Percentiles rank a stretch among this genome's conserved stretches.
These are phyloP conservation scores for Rhizophagus prolifer DNA, from an alignment of 192 early-diverging fungal genomes.

Conservation along the genomic window DNA sequence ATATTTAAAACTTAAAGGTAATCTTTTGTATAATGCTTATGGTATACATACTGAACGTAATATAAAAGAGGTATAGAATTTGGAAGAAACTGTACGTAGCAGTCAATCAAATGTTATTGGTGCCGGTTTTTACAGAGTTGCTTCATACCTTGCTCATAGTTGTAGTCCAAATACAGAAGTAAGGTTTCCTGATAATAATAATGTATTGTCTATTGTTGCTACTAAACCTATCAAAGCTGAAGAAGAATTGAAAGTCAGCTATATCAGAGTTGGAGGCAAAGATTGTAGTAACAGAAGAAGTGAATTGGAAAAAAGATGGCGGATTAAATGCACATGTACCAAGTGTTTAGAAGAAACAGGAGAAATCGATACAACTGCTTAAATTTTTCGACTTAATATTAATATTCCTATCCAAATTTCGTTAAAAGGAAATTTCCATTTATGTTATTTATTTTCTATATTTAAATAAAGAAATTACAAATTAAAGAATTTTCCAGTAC, in stretches of 20 bases:
- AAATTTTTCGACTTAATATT: too few relatives aligned
- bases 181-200: conserved; percentile 50
- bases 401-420: too few relatives aligned
- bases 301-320: conserved; percentile 60
- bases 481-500: too few relatives aligned
- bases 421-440: too few relatives aligned
- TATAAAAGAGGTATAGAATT: conserved; percentile 39
- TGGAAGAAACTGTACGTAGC: conserved; percentile 43
- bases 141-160: conserved; percentile 69
- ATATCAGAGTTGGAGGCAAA: conserved; percentile 47
- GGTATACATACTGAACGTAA: conserved; percentile 54
- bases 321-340: conserved; percentile 57
- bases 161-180: conserved; percentile 60
- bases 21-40: conserved; percentile 81
- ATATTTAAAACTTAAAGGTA: conserved; percentile 85
- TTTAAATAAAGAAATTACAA: too few relatives aligned
- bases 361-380: too few relatives aligned
- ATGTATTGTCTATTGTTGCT: conserved; percentile 59
- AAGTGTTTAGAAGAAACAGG: conserved; percentile 13
- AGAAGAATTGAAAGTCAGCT: conserved; percentile 69
- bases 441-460: too few relatives aligned
- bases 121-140: conserved; percentile 71
- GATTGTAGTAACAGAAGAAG: conserved; percentile 51
- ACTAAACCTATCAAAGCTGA: conserved; percentile 59
- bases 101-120: conserved; percentile 50